Base-by-base conservation (phyloP, 257 asterid species). In the Capsicum chinense region DNA sequence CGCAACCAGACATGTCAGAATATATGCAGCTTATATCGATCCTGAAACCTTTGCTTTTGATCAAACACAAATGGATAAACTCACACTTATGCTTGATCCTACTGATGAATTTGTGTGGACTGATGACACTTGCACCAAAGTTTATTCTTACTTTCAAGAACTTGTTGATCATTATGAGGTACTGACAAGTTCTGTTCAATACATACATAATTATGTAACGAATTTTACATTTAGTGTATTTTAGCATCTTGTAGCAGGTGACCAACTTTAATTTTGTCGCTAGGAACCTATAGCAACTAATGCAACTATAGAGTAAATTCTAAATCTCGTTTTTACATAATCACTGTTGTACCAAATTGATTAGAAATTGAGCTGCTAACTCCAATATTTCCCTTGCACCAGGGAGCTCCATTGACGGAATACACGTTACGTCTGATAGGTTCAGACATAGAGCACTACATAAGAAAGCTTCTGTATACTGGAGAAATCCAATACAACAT, bases 151-250 rank as follows among this genome's bases (percentile, higher is more conserved):
- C 86, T 93, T 93, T 85, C 98, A 94, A 83, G 95, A 93, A 87
- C 98, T 95, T 84, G 89, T 95, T 80, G 98, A 95, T 86, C 95
- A 92, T 82, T 94, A 94, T 79, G 98, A 94, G 98, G 97, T 92
- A 89, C 62, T 50, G 21, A 74, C 21, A 50, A 74, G 7, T 68
- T 68, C 54, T 37, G 26, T 37, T 39, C 26, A 15, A 68, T 39
- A 73, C 59, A 48, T 19, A 54, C 42, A 11, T 47, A 73, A 6
- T 48, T 48, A 73, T 47, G 15, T 63, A 21, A 26, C 15, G 17
- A 26, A 3, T 10, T 26, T 64, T 64, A 12, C 44, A 56, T n/a
- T 62, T 62, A 62, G 13, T 4, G 2, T 59, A 21, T 59, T n/a
- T 9, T n/a, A 2, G 33, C 66, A 60, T 59, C 9, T 59, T 7